phyloP scores from a whole-genome alignment of 2,329 filamentous ascomycete species.

The Monilinia aucupariae region DNA sequence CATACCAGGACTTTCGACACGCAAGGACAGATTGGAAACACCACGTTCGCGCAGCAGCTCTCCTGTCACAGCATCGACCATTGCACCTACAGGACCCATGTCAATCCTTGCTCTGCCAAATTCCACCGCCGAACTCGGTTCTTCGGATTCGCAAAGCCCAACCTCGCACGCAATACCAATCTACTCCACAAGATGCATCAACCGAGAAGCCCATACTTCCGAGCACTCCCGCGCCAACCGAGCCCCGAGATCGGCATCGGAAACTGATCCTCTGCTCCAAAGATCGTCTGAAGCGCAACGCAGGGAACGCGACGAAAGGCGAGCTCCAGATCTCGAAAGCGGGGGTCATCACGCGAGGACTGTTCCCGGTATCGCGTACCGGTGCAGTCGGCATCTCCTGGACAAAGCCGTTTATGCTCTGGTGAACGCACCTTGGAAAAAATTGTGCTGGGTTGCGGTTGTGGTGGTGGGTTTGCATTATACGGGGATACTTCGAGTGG shows the following conservation, averaged over 20 bases:
- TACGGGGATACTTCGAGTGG: background rate
- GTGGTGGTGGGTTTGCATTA: background rate
- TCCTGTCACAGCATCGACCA: background rate
- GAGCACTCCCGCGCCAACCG: background rate
- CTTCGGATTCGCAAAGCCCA: background rate
- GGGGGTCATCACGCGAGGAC: background rate
- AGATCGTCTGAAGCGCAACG: background rate
- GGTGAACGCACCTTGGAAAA: background rate
- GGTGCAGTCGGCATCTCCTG: background rate
- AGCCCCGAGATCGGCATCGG: background rate
- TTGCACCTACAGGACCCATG: too few relatives aligned
- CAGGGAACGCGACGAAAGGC: background rate
- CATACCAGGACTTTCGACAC: accelerated
- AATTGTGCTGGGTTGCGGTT: background rate
- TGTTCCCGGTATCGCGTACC: background rate
- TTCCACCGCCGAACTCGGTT: too few relatives aligned
- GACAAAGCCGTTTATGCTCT: accelerated
- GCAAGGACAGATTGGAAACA: background rate
- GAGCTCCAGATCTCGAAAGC: background rate
- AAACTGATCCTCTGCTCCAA: background rate
- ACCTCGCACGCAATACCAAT: background rate
- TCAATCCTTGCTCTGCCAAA: background rate
- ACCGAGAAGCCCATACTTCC: background rate
- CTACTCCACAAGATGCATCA: background rate
- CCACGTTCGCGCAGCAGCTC: background rate